Evolutionary conservation across 106 monocot genomes (phyloP).

Genomic region (Iris macrosiphon): DNA sequence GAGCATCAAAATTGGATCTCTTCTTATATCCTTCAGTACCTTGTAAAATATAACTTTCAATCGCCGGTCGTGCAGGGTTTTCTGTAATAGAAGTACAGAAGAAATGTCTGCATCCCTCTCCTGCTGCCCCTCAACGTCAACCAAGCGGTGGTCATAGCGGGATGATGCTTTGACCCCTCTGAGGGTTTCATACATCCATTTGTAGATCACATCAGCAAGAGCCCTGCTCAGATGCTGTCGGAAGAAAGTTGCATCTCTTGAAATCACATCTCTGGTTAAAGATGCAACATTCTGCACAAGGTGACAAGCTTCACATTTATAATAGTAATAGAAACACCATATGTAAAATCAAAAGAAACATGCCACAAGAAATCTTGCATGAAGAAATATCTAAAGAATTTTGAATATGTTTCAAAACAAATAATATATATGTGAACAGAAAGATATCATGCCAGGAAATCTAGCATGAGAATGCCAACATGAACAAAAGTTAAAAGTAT

Average conservation of each 20-base stretch:
- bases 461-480: too few relatives aligned
- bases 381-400: too few relatives aligned
- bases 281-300: constrained; percentile 53
- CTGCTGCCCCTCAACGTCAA: constrained; percentile 2
- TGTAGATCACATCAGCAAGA: constrained; percentile 53
- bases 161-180: neutral
- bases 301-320: neutral
- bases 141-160: neutral
- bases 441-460: too few relatives aligned
- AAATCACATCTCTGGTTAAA: constrained; percentile 39
- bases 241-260: constrained; percentile 43
- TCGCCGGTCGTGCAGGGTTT: constrained; percentile 37
- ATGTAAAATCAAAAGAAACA: too few relatives aligned
- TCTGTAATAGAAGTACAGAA: constrained; percentile 11
- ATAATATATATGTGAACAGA: too few relatives aligned
- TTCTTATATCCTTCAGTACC: constrained; percentile 24
- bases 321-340: too few relatives aligned
- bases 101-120: neutral
- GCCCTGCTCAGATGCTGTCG: constrained; percentile 29
- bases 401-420: too few relatives aligned
- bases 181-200: constrained; percentile 23
- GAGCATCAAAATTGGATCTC: constrained; percentile 46
- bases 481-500: too few relatives aligned
- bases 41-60: constrained; percentile 64
- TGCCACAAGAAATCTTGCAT: too few relatives aligned